These are phyloP conservation scores for Turritis glabra DNA, from an alignment of 345 rosid species.

Conservation along the genomic window DNA sequence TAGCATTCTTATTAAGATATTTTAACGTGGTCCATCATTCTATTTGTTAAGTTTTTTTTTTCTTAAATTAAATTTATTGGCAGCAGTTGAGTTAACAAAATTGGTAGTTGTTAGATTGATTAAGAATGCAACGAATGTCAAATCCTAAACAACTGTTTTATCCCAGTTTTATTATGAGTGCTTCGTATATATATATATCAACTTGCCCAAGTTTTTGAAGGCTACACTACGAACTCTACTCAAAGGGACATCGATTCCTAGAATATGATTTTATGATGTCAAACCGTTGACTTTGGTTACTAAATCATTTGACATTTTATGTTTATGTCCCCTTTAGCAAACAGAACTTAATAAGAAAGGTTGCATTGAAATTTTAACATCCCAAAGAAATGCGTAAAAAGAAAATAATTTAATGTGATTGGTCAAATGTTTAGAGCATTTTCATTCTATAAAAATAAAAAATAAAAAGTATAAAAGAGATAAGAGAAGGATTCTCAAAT, in stretches of 20 bases:
- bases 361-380: neutral
- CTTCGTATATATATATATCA: neutral
- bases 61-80: neutral
- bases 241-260: neutral
- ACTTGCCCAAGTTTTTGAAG: neutral
- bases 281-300: neutral
- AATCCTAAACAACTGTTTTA: neutral
- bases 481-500: too few species aligned
- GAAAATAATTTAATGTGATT: neutral
- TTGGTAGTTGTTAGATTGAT: neutral
- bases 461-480: too few species aligned
- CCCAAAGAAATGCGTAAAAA: neutral
- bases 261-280: neutral
- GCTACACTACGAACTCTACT: neutral
- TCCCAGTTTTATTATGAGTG: neutral
- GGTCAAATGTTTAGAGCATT: too few species aligned
- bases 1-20: neutral
- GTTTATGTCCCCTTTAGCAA: neutral
- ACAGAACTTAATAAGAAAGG: neutral
- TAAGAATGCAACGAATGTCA: neutral
- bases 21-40: slow-evolving; percentile 13
- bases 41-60: neutral
- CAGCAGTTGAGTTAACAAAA: neutral
- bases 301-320: neutral
- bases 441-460: too few species aligned